Percentiles rank a stretch among this genome's conserved stretches.
These are phyloP conservation scores for Backusella sp. DNA, from an alignment of 192 early-diverging fungal genomes.

Conservation along the genomic window DNA sequence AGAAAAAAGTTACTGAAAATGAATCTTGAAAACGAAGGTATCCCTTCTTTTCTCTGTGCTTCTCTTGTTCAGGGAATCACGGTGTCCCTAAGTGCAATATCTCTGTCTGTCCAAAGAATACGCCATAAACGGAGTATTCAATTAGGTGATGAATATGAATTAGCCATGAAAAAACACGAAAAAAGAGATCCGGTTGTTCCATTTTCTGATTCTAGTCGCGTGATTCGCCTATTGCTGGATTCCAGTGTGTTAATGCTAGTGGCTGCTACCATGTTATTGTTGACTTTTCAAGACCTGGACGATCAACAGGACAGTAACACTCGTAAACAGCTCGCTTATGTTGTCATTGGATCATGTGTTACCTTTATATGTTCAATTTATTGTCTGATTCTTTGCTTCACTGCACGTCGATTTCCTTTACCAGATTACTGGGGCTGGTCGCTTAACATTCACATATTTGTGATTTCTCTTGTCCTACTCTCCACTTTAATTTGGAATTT, in stretches of 20 bases:
- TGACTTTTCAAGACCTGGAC: background rate
- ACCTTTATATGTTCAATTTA: slow-evolving; percentile 24
- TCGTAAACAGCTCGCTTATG: background rate
- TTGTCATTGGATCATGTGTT: background rate
- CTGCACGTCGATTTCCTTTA: slow-evolving; percentile 16
- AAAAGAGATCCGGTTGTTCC: background rate
- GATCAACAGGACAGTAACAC: background rate
- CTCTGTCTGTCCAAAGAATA: background rate
- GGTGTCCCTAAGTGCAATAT: background rate
- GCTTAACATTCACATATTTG: slow-evolving; percentile 34
- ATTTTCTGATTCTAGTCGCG: background rate
- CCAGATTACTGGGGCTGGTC: slow-evolving; percentile 31
- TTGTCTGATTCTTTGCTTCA: slow-evolving; percentile 12
- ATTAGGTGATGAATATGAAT: background rate
- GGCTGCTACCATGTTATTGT: background rate
- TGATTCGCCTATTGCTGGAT: background rate
- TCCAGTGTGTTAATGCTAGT: background rate
- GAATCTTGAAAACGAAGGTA: background rate
- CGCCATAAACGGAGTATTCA: background rate
- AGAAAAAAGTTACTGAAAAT: background rate
- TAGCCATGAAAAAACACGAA: background rate
- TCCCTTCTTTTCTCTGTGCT: background rate
- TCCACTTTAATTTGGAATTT: background rate
- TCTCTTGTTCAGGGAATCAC: background rate
- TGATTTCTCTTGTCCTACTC: background rate